Evolutionary conservation across 148 eudicot genomes (phyloP).

Genomic region (Gaultheria prostrata): DNA sequence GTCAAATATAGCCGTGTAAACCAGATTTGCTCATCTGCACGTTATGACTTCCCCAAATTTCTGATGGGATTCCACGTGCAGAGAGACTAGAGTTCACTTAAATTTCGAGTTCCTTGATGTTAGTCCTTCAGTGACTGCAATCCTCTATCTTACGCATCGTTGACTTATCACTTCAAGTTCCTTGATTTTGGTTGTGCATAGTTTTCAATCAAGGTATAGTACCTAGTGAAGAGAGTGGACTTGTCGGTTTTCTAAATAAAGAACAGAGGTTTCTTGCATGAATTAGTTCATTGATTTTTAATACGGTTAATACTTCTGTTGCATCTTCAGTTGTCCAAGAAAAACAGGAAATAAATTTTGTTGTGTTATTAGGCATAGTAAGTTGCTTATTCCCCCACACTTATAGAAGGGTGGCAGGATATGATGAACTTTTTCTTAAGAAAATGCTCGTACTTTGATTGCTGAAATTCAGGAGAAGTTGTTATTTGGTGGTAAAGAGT

Average conservation of each 20-base stretch:
- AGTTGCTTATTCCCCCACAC: not conserved
- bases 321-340: not conserved
- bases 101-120: not conserved
- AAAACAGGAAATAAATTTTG: not conserved
- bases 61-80: not conserved
- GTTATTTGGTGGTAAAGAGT: not conserved
- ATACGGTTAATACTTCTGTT: not conserved
- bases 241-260: not conserved
- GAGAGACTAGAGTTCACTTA: not conserved
- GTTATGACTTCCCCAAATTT: not conserved
- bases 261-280: not conserved
- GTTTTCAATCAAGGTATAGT: not conserved
- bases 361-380: not conserved
- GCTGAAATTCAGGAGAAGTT: not conserved
- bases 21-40: not conserved
- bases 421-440: not conserved
- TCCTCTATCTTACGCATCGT: not conserved
- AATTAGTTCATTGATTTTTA: not conserved
- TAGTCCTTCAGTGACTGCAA: not conserved
- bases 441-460: conserved; percentile 10
- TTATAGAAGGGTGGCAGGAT: not conserved
- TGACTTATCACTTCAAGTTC: not conserved
- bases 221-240: not conserved
- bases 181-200: not conserved
- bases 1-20: not conserved